phyloP scores from a whole-genome alignment of 176 grass and related monocot species.

The Zea luxurians region DNA sequence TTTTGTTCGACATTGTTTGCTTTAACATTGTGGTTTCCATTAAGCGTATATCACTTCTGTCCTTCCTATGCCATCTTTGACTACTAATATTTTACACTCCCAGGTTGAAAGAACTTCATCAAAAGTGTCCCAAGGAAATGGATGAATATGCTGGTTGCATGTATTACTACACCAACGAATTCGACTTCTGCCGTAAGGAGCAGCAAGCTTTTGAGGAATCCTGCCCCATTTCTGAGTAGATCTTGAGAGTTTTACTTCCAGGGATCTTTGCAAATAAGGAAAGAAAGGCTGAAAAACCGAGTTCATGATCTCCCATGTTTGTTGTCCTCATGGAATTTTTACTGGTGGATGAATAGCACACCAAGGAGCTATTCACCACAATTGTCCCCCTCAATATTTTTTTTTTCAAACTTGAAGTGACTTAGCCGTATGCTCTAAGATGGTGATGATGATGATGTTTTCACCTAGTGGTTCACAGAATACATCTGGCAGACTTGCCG shows the following conservation, averaged over 20 bases:
- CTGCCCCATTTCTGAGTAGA: slow-evolving; percentile 67
- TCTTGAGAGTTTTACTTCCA: slow-evolving; percentile 23
- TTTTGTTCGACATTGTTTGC: background rate
- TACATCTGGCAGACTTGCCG: background rate
- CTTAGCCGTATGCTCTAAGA: slow-evolving; percentile 20
- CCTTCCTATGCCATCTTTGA: background rate
- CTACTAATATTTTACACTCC: background rate
- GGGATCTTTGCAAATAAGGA: slow-evolving; percentile 64
- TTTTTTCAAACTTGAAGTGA: slow-evolving; percentile 22
- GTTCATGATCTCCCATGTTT: slow-evolving; percentile 56
- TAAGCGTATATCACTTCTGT: background rate
- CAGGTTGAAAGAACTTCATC: slow-evolving; percentile 87
- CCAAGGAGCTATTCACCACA: slow-evolving; percentile 34
- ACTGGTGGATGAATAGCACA: slow-evolving; percentile 40
- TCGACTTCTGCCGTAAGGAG: slow-evolving; percentile 86
- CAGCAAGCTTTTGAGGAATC: slow-evolving; percentile 79
- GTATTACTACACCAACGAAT: slow-evolving; percentile 95
- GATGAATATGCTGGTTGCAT: slow-evolving; percentile 86
- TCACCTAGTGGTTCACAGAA: slow-evolving; percentile 5
- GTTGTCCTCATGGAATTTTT: slow-evolving; percentile 42
- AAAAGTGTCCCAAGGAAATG: slow-evolving; percentile 80
- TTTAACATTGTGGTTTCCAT: background rate
- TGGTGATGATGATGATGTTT: slow-evolving; percentile 1
- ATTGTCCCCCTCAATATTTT: slow-evolving; percentile 9
- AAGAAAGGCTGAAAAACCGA: slow-evolving; percentile 48